Evolutionary conservation across 306 rosid genomes (phyloP).

Genomic region (Quercus mongolica): DNA sequence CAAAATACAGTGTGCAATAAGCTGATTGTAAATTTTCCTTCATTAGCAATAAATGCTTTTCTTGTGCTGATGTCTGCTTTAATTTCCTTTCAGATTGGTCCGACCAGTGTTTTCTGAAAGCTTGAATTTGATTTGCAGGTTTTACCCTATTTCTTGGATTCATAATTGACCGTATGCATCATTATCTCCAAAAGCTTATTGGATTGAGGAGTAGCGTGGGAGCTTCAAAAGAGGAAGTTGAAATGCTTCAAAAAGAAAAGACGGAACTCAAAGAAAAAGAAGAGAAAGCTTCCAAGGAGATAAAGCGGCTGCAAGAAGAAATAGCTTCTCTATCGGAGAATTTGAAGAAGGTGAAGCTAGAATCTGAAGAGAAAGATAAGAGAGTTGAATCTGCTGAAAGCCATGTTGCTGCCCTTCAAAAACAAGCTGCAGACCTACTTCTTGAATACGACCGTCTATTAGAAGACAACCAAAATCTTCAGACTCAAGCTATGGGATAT

Average conservation of each 20-base stretch:
- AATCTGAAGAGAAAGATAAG: conserved; percentile 60
- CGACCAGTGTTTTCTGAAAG: neutral
- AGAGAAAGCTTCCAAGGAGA: conserved; percentile 52
- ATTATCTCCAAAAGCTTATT: conserved; percentile 59
- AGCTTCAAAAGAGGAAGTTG: conserved; percentile 66
- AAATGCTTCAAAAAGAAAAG: conserved; percentile 51
- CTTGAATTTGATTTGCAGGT: conserved; percentile 43
- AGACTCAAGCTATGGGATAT: too few species aligned
- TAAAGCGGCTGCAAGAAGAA: conserved; percentile 48
- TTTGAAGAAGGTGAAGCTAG: conserved; percentile 62
- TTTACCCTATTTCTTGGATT: conserved; percentile 78
- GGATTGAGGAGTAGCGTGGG: conserved; percentile 43
- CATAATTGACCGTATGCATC: conserved; percentile 65
- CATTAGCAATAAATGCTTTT: too few species aligned
- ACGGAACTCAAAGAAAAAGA: conserved; percentile 49
- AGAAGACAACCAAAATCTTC: neutral
- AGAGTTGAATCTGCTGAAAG: conserved; percentile 63
- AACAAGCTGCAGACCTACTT: conserved; percentile 76
- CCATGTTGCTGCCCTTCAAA: conserved; percentile 71
- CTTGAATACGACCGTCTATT: conserved; percentile 77
- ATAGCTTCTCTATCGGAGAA: conserved; percentile 36
- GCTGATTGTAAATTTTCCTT: too few species aligned
- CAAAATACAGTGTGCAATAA: too few species aligned
- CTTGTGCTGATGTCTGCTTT: neutral
- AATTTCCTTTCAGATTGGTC: neutral